These are phyloP conservation scores for Globisporangium cystogenes DNA, from an alignment of 352 stramenopile species.

Conservation along the genomic window DNA sequence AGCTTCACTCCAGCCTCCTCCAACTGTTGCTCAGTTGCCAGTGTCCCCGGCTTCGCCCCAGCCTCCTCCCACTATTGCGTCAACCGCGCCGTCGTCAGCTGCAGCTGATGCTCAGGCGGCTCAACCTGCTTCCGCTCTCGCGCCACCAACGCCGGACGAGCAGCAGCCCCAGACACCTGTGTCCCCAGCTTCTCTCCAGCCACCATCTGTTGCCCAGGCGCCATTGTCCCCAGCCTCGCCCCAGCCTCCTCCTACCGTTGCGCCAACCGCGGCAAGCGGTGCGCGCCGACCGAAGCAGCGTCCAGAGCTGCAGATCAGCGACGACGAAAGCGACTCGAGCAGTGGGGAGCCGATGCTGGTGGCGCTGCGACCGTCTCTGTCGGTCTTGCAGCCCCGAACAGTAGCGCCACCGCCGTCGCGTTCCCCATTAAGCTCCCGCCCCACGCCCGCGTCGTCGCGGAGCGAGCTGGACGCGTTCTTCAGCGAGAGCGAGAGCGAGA, in stretches of 20 bases:
- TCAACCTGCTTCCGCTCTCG: too few species aligned
- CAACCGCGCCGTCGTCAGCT: too few species aligned
- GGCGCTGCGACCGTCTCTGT: too few species aligned
- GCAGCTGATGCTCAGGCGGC: too few species aligned
- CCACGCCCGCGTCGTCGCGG: not conserved
- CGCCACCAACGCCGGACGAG: too few species aligned
- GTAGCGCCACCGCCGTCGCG: not conserved
- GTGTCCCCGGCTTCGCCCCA: not conserved
- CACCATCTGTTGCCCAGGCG: too few species aligned
- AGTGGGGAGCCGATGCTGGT: not conserved
- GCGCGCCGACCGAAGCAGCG: not conserved
- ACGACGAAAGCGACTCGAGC: constrained; percentile 7
- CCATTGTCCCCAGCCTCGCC: too few species aligned
- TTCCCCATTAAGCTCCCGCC: not conserved
- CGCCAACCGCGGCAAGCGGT: not conserved
- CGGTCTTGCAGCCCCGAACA: not conserved
- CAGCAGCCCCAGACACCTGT: not conserved
- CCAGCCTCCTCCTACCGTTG: too few species aligned
- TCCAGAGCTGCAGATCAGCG: constrained; percentile 3
- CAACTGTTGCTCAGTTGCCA: too few species aligned
- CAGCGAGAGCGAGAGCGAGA: constrained; percentile 60
- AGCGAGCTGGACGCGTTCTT: constrained; percentile 61
- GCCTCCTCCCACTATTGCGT: too few species aligned
- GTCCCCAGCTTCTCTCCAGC: not conserved
- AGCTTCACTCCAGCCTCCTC: too few species aligned